These are phyloP conservation scores for slime mould (Dictyostelium discoideum) DNA, from an alignment of 78 protist genomes.

Conservation along the genomic window DNA sequence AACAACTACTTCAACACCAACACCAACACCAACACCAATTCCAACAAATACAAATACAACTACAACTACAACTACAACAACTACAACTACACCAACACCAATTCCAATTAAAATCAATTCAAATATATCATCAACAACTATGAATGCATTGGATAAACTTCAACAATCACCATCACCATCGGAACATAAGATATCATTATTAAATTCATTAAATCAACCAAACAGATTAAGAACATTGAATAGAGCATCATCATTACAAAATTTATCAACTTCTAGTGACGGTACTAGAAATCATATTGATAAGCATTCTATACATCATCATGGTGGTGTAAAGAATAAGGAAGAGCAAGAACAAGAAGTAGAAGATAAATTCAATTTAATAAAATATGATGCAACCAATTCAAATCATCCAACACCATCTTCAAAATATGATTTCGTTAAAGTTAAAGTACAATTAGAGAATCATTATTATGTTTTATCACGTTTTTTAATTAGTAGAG, in stretches of 20 bases:
- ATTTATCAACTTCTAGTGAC: conserved; percentile 1
- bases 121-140: background rate
- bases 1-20: background rate
- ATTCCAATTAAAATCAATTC: background rate
- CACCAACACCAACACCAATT: background rate
- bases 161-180: conserved; percentile 16
- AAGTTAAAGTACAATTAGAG: conserved; percentile 59
- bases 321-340: background rate
- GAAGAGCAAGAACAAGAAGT: background rate
- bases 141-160: background rate
- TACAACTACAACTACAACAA: background rate
- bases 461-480: conserved; percentile 77
- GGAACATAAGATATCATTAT: background rate
- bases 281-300: background rate
- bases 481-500: conserved; percentile 55
- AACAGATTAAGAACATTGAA: conserved; percentile 51
- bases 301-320: background rate
- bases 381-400: conserved; percentile 41
- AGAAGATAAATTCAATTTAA: conserved; percentile 57
- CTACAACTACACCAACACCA: background rate
- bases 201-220: background rate
- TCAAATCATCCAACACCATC: conserved; percentile 62
- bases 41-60: too few species aligned
- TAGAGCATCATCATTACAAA: conserved; percentile 73
- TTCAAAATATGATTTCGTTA: conserved; percentile 78